These are phyloP conservation scores for Plasmodium gallinaceum DNA, from an alignment of 169 alveolate genomes.

Conservation along the genomic window DNA sequence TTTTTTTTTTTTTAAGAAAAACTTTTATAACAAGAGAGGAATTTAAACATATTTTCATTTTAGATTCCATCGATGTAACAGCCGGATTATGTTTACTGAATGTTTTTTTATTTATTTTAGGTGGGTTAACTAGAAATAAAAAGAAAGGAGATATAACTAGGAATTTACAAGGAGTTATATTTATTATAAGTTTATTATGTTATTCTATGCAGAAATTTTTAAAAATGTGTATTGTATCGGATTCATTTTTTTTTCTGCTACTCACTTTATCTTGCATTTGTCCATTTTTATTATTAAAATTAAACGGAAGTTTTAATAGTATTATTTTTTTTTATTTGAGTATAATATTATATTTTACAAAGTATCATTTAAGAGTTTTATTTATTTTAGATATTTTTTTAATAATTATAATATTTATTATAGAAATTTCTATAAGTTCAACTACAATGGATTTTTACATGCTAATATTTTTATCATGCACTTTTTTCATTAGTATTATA, in stretches of 20 bases:
- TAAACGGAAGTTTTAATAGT: constrained; percentile 60
- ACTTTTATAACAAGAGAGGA: constrained; percentile 34
- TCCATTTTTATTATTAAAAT: constrained; percentile 42
- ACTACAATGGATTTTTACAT: constrained; percentile 30
- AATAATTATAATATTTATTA: constrained; percentile 19
- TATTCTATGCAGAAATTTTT: constrained; percentile 34
- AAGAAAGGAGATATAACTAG: constrained; percentile 34
- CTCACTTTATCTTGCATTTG: constrained; percentile 36
- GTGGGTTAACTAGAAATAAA: constrained; percentile 38
- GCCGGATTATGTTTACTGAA: constrained; percentile 61
- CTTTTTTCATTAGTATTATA: constrained; percentile 32
- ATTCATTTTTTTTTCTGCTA: constrained; percentile 30
- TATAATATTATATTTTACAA: constrained; percentile 41
- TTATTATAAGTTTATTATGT: constrained; percentile 61
- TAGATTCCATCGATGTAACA: constrained; percentile 31
- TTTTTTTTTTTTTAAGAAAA: constrained; percentile 26
- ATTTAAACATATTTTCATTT: constrained; percentile 38
- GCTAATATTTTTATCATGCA: constrained; percentile 6
- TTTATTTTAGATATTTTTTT: constrained; percentile 22
- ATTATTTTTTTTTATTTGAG: constrained; percentile 35
- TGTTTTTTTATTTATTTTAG: constrained; percentile 38
- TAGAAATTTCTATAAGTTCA: constrained; percentile 33
- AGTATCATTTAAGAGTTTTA: constrained; percentile 50
- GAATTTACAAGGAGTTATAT: constrained; percentile 52
- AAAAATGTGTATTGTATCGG: constrained; percentile 15